Conservation (phyloP, 78 protist species). For the slime mould (Dictyostelium discoideum) region DNA sequence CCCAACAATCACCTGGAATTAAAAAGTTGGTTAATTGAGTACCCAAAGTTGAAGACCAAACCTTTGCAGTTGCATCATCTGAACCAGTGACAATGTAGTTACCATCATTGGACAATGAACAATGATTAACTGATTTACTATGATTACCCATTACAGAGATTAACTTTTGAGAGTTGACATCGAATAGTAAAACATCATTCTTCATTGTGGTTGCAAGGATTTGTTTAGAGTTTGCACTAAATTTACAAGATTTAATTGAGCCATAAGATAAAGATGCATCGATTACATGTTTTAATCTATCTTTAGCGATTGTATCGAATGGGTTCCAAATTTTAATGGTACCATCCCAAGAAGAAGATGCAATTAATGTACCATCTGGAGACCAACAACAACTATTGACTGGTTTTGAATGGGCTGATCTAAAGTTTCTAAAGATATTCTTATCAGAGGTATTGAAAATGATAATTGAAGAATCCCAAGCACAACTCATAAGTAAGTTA, state of each 20-base stretch:
- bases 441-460: conserved; percentile 14
- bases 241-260: conserved; percentile 55
- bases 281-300: conserved; percentile 6
- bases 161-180: background rate
- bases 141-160: conserved; percentile 54
- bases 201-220: conserved; percentile 78
- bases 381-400: conserved; percentile 51
- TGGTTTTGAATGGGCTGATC: conserved; percentile 57
- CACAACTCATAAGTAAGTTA: background rate
- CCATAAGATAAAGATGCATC: conserved; percentile 4
- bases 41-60: conserved; percentile 64
- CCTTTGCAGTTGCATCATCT: conserved; percentile 48
- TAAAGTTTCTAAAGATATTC: conserved; percentile 16
- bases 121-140: conserved; percentile 37
- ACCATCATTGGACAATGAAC: conserved; percentile 73
- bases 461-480: conserved; percentile 64
- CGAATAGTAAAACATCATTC: conserved; percentile 32
- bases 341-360: conserved; percentile 81
- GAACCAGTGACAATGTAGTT: conserved; percentile 50
- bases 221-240: conserved; percentile 47
- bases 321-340: conserved; percentile 77
- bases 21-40: background rate
- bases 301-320: background rate
- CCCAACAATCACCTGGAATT: conserved; percentile 22
- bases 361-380: conserved; percentile 57